These are phyloP conservation scores for Hypholoma fasciculare DNA, from an alignment of 768 basidiomycete species.

Conservation along the genomic window DNA sequence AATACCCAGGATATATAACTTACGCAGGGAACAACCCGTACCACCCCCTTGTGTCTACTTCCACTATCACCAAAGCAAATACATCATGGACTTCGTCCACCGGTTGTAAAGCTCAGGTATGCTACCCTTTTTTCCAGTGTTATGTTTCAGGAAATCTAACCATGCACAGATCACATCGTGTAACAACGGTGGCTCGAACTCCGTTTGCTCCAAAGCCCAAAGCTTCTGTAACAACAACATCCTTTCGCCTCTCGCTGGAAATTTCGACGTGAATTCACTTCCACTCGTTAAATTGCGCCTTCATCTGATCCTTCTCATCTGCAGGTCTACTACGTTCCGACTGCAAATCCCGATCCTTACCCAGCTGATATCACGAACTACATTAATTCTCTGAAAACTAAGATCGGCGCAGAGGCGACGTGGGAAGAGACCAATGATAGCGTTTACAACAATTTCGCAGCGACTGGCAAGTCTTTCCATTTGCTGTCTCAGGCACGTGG, in stretches of 20 bases:
- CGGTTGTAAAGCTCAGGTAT: constrained; percentile 54
- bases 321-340: constrained; percentile 46
- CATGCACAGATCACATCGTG: constrained; percentile 49
- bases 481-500: not conserved
- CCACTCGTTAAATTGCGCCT: too few species aligned
- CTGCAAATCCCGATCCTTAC: constrained; percentile 45
- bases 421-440: constrained; percentile 40
- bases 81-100: constrained; percentile 37
- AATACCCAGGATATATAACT: constrained; percentile 58
- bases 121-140: not conserved
- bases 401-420: constrained; percentile 43
- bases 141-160: not conserved
- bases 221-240: constrained; percentile 58
- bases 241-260: constrained; percentile 51
- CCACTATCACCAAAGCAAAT: constrained; percentile 42
- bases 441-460: constrained; percentile 37
- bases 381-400: constrained; percentile 27
- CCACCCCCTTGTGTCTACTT: constrained; percentile 48
- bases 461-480: constrained; percentile 11
- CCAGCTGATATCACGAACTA: constrained; percentile 40
- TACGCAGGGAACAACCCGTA: constrained; percentile 61
- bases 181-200: constrained; percentile 45
- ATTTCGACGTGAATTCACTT: constrained; percentile 43
- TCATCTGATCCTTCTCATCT: too few species aligned
- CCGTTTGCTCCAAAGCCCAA: constrained; percentile 58